A percentile compares a stretch with the other conserved stretches of the same genome.
phyloP scores from a whole-genome alignment of 257 asterid genomes.

The Scutellaria baicalensis region DNA sequence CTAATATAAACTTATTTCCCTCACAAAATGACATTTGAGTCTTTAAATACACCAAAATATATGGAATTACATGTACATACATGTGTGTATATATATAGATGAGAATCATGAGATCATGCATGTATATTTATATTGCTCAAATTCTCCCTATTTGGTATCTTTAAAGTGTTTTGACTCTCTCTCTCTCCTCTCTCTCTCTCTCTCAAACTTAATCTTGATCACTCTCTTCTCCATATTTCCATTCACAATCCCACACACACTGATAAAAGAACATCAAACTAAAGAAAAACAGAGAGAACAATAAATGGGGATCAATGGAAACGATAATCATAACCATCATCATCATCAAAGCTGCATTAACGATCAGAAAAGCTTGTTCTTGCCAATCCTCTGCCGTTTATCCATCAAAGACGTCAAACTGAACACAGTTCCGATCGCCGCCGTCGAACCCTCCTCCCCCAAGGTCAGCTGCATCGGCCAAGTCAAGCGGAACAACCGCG shows the following conservation, averaged over 20 bases:
- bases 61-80: not conserved
- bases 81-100: not conserved
- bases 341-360: constrained; percentile 14
- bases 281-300: not conserved
- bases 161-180: not conserved
- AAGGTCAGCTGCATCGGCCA: constrained; percentile 86
- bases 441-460: constrained; percentile 68
- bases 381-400: constrained; percentile 63
- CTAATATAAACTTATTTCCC: no score
- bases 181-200: constrained; percentile 8
- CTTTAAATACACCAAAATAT: no score
- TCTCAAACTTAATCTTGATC: not conserved
- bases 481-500: constrained; percentile 58
- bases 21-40: no score
- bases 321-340: not conserved
- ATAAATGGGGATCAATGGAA: constrained; percentile 32
- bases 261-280: not conserved
- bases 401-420: constrained; percentile 54
- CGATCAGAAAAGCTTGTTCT: constrained; percentile 35
- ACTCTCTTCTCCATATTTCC: not conserved
- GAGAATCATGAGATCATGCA: not conserved
- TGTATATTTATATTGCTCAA: not conserved
- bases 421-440: constrained; percentile 20
- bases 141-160: not conserved
- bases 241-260: not conserved